Evolutionary conservation across 83 land plant genomes (phyloP), one percentile per base, ranked within the genome.

Genomic region (Picea mariana): DNA sequence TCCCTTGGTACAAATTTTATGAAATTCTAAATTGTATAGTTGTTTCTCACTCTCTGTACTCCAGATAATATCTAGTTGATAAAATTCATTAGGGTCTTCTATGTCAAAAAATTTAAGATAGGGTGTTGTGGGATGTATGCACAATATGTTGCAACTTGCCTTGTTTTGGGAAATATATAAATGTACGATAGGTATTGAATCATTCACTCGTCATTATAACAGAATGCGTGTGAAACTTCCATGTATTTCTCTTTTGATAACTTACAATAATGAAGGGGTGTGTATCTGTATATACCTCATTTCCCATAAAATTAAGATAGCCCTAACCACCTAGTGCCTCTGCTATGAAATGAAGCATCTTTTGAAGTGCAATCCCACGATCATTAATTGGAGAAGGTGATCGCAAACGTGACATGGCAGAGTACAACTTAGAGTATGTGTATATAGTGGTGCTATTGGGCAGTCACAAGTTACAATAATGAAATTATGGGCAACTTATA

Each of bases 231-330:
- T n/a, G 9, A 72, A 20, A 24, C 21, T 18, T 44, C 24, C n/a
- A 72, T 72, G 24, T 9, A 44, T 44, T 72, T 2, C 55, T 72
- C 9, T 20, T 72, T 31, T 44, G 0, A 40, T 18, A 42, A 17
- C 55, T 21, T 72, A 72, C 3, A n/a, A 20, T 20, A 72, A 42
- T 72, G 4, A n/a, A 72, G 76, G 12, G 34, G 44, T 40, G 11
- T 11, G 13, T 72, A 11, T n/a, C 13, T 15, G 49, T 42, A n/a
- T 67, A 87, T 85, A 97, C 99, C 95, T 97, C 99, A 84, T 97
- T 97, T 67, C 99, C 99, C 99, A 95, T 97, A 84, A 97, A 97
- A 82, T 94, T 97, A 68, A 97, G 91, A 85, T 95, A 97, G 65
- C 98, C 97, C 81, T 97, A 98, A 16, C 99, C 99, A 69, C 99